Evolutionary conservation across 176 grass and related monocot species (phyloP), one percentile per base, ranked within the genome.

Genomic region (Carex littledalei): DNA sequence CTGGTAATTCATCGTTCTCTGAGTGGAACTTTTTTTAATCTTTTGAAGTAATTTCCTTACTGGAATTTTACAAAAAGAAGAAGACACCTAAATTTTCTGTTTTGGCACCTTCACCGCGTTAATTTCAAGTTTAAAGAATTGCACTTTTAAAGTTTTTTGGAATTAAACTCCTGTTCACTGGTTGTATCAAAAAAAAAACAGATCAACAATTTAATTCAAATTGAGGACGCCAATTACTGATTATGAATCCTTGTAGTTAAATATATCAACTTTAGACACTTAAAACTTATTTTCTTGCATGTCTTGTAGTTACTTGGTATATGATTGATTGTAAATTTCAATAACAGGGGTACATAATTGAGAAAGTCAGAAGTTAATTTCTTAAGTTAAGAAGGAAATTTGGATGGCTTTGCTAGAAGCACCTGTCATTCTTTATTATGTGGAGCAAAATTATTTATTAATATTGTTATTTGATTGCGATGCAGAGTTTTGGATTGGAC

Each of bases 401-500:
- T 52, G 3, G n/a, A 52, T 62, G 60, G n/a, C 43, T 65, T 29
- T 64, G 43, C 8, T 24, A 13, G 6, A 50, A 60, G 26, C n/a
- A 67, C 63, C 37, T 62, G 1, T 67, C 13, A 83, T 32, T 67
- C 58, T 67, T 65, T 37, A 18, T 41, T 45, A 45, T 59, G 7
- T 78, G 69, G 31, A 54, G 58, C 17, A 32, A 6, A 3, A 56
- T 39, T 39, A 56, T 61, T 26, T 63, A 11, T 63, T 63, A 24
- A 9, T 63, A 11, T 63, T 63, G 34, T 62, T 55, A 20, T 68
- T 67, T 67, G 50, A 17, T 54, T 22, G 17, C 1, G 14, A 80
- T 29, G 71, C 85, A 97, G 94, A 88, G 89, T 13, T 52, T 87
- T 41, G 89, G 87, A 75, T 35, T 97, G 64, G 86, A 91, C 18